A percentile compares a stretch with the other conserved stretches of the same genome.
phyloP scores from a whole-genome alignment of 176 grass and related monocot species.

The Rhynchospora tenuis region DNA sequence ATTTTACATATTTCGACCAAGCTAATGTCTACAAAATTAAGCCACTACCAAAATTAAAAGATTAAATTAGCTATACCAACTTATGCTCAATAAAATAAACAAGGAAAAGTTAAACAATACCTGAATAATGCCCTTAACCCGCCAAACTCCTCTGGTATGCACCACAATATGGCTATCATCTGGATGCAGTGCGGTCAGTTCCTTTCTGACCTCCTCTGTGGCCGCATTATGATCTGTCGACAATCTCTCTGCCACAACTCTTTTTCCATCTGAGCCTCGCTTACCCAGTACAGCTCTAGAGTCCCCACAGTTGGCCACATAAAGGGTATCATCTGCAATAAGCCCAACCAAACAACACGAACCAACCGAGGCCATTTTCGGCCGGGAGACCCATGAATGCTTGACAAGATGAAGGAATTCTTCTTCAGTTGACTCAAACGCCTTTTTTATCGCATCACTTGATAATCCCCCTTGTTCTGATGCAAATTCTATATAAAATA shows the following conservation, averaged over 20 bases:
- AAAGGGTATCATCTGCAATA: constrained; percentile 61
- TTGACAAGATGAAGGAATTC: constrained; percentile 75
- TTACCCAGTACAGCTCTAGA: constrained; percentile 76
- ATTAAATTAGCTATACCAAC: background rate
- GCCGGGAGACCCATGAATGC: constrained; percentile 41
- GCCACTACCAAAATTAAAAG: background rate
- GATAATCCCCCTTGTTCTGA: constrained; percentile 64
- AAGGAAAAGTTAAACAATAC: constrained; percentile 22
- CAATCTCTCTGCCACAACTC: constrained; percentile 56
- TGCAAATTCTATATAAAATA: constrained; percentile 39
- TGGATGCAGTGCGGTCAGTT: constrained; percentile 52
- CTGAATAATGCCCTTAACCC: constrained; percentile 93
- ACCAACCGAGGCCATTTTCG: constrained; percentile 62
- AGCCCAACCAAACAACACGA: constrained; percentile 87
- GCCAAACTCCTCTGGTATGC: constrained; percentile 61
- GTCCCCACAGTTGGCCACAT: constrained; percentile 83
- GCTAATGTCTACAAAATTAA: background rate
- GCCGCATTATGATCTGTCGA: constrained; percentile 66
- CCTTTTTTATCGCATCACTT: constrained; percentile 56
- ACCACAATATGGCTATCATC: constrained; percentile 79
- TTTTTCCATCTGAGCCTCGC: constrained; percentile 30
- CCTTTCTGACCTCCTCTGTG: constrained; percentile 48
- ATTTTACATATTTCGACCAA: background rate
- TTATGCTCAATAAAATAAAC: background rate
- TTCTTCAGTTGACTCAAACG: constrained; percentile 63